Conservation (phyloP, 495 filamentous ascomycete species). For the Extremus antarcticus region DNA sequence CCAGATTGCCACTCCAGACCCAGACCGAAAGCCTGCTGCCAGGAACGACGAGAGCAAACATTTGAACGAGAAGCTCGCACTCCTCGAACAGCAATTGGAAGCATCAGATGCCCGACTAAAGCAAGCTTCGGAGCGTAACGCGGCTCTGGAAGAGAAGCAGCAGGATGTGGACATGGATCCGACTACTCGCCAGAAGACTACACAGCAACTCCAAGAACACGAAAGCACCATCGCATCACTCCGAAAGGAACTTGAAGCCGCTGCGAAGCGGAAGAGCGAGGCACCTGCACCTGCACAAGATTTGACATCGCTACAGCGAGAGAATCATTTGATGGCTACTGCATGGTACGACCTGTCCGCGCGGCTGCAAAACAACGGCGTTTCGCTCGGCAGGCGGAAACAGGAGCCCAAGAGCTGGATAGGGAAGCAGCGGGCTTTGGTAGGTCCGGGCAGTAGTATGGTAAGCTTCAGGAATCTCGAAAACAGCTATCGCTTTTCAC, state of each 20-base stretch:
- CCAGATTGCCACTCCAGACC: not conserved
- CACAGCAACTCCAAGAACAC: not conserved
- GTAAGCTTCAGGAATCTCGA: too few species aligned
- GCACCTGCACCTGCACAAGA: constrained; percentile 11
- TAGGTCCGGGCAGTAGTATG: constrained; percentile 10
- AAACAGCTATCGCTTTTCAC: not conserved
- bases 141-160: constrained; percentile 13
- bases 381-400: constrained; percentile 59
- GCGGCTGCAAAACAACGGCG: constrained; percentile 78
- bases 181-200: not conserved
- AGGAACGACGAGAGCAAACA: constrained; percentile 12
- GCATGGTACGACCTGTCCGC: constrained; percentile 87
- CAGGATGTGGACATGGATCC: not conserved
- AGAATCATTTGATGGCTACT: constrained; percentile 73
- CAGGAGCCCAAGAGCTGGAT: constrained; percentile 83
- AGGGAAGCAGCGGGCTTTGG: constrained; percentile 61
- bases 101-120: constrained; percentile 15
- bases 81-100: constrained; percentile 18
- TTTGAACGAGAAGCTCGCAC: constrained; percentile 14
- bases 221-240: constrained; percentile 10
- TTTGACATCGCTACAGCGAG: constrained; percentile 41
- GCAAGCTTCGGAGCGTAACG: constrained; percentile 13
- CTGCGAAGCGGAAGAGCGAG: constrained; percentile 1
- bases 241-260: constrained; percentile 9
- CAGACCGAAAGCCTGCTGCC: not conserved